Percentiles rank a stretch among this genome's conserved stretches.
Evolutionary conservation across 2,329 filamentous ascomycete genomes (phyloP).

Genomic region (Claviceps sp.): DNA sequence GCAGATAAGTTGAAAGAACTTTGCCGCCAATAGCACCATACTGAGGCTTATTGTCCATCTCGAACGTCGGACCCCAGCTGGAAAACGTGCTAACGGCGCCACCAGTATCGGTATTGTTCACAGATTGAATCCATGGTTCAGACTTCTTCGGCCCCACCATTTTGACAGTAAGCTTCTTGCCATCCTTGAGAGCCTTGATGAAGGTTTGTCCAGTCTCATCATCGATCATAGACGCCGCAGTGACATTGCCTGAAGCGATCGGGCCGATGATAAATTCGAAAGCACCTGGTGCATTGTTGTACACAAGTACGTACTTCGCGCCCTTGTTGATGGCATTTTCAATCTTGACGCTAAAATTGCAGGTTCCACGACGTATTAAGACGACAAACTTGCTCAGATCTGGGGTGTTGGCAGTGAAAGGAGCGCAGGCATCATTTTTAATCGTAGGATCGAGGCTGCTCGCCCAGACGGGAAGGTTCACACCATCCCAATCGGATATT

Average conservation of each 20-base stretch:
- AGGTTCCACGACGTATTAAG: slow-evolving; percentile 45
- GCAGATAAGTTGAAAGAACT: slow-evolving; percentile 45
- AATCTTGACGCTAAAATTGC: slow-evolving; percentile 41
- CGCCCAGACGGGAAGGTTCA: slow-evolving; percentile 36
- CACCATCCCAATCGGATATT: slow-evolving; percentile 29
- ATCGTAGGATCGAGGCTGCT: slow-evolving; percentile 35
- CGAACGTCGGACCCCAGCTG: slow-evolving; percentile 48
- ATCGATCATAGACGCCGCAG: slow-evolving; percentile 28
- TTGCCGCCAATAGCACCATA: slow-evolving; percentile 41
- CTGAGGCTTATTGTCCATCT: slow-evolving; percentile 43
- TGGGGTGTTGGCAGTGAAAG: slow-evolving; percentile 38
- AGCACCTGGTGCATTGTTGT: slow-evolving; percentile 35
- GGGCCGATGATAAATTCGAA: slow-evolving; percentile 18
- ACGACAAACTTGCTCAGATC: slow-evolving; percentile 45
- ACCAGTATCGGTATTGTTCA: slow-evolving; percentile 21
- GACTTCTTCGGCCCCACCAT: slow-evolving; percentile 24
- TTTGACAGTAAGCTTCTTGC: slow-evolving; percentile 28
- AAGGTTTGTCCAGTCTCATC: slow-evolving; percentile 28
- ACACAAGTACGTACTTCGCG: slow-evolving; percentile 47
- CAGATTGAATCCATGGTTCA: slow-evolving; percentile 16
- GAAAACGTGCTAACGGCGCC: slow-evolving; percentile 40
- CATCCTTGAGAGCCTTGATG: slow-evolving; percentile 28
- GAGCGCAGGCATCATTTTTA: slow-evolving; percentile 35
- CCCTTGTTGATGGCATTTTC: slow-evolving; percentile 38
- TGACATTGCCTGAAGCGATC: slow-evolving; percentile 12